A percentile compares a stretch with the other conserved stretches of the same genome.
phyloP scores from a whole-genome alignment of 164 flowering plant species.

The Stephania cephalantha region DNA sequence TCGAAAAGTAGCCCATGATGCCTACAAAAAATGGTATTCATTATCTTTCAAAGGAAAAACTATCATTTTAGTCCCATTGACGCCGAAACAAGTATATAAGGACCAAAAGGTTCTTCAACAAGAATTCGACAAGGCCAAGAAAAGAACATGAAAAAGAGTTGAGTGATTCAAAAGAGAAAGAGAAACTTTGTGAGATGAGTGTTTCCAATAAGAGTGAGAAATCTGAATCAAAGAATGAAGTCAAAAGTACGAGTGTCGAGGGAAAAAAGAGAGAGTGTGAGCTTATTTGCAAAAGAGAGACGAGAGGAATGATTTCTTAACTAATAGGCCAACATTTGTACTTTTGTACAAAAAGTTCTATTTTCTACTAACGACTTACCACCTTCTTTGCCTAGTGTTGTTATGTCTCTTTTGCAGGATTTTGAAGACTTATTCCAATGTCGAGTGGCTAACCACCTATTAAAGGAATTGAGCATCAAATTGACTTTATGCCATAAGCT shows the following conservation, averaged over 20 bases:
- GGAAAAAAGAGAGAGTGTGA: neutral
- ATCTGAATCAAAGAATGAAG: too few relatives aligned
- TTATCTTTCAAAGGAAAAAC: neutral
- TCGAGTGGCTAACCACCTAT: neutral
- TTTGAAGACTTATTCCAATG: neutral
- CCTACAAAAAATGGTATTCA: neutral
- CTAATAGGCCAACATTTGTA: too few relatives aligned
- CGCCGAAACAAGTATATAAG: neutral
- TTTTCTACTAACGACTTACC: neutral
- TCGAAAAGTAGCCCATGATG: neutral
- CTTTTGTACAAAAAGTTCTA: too few relatives aligned
- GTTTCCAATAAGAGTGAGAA: neutral
- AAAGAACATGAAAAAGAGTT: neutral
- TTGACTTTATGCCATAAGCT: neutral
- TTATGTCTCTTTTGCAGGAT: neutral
- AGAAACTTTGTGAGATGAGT: neutral
- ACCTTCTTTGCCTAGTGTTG: neutral
- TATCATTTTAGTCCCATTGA: neutral
- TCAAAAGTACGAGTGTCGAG: neutral
- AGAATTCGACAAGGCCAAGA: too few relatives aligned
- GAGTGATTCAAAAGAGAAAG: neutral
- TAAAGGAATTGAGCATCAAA: neutral
- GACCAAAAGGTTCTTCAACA: neutral
- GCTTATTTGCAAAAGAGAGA: neutral
- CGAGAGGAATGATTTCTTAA: neutral